Conservation (phyloP, 1,284 basidiomycete genomes). For the Termitomyces sp. region DNA sequence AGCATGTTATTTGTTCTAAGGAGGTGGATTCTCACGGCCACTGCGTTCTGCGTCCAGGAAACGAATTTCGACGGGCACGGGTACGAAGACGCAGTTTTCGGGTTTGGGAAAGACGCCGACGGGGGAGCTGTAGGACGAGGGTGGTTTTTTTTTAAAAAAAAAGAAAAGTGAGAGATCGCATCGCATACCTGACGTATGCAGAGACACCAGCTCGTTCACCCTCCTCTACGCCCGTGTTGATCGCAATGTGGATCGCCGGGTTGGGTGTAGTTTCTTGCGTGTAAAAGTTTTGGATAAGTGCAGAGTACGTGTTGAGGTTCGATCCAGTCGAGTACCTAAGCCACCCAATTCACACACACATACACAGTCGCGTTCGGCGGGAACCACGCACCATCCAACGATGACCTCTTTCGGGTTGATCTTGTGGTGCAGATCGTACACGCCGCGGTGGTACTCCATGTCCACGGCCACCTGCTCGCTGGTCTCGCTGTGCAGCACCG, state of each 20-base stretch:
- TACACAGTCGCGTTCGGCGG: background rate
- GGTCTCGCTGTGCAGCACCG: slow-evolving; percentile 89
- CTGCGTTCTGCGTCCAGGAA: slow-evolving; percentile 82
- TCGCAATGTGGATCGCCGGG: slow-evolving; percentile 88
- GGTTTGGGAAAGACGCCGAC: slow-evolving; percentile 84
- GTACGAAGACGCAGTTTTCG: slow-evolving; percentile 89
- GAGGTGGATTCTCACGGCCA: slow-evolving; percentile 68
- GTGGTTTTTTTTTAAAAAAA: background rate
- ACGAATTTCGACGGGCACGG: slow-evolving; percentile 78
- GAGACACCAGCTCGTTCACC: slow-evolving; percentile 78
- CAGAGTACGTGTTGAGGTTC: slow-evolving; percentile 92
- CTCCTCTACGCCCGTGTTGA: slow-evolving; percentile 81
- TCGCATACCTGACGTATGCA: slow-evolving; percentile 77
- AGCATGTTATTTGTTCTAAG: slow-evolving; percentile 2
- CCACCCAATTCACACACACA: background rate
- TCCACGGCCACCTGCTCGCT: slow-evolving; percentile 91
- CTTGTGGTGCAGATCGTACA: slow-evolving; percentile 88
- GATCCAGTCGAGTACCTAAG: slow-evolving; percentile 86
- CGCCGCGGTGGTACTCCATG: slow-evolving; percentile 92
- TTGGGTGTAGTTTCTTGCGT: slow-evolving; percentile 86
- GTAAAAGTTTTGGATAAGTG: slow-evolving; percentile 98
- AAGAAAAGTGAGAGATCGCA: background rate
- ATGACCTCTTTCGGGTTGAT: slow-evolving; percentile 84
- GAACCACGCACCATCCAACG: slow-evolving; percentile 72
- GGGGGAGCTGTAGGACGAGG: slow-evolving; percentile 52